Conservation (phyloP, 352 stramenopile genomes). For the Globisporangium spiculum region DNA sequence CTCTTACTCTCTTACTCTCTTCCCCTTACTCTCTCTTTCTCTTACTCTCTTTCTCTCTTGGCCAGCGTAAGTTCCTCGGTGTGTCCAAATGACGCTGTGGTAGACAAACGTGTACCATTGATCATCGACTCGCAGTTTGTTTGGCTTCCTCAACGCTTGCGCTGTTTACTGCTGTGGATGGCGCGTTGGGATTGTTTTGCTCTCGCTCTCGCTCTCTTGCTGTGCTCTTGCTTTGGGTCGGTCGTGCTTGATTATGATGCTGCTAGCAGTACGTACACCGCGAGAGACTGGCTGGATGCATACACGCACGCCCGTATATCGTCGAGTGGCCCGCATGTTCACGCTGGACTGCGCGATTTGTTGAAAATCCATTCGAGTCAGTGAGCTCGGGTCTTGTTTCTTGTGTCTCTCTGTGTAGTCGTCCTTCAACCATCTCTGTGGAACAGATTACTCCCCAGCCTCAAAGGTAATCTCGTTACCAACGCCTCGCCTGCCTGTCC, state of each 20-base stretch:
- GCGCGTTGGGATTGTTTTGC: neutral
- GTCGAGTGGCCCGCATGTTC: neutral
- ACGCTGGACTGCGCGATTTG: neutral
- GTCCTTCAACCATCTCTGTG: neutral
- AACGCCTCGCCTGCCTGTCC: neutral
- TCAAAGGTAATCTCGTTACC: constrained; percentile 5
- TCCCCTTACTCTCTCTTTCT: too few species aligned
- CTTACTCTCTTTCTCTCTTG: neutral
- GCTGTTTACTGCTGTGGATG: neutral
- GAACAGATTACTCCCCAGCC: neutral
- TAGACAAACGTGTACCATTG: neutral
- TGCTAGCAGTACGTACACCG: too few species aligned
- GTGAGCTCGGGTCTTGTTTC: neutral
- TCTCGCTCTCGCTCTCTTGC: neutral
- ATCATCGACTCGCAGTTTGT: neutral
- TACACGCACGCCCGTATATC: neutral
- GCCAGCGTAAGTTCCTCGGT: neutral
- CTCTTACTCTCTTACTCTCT: too few species aligned
- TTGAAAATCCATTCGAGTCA: neutral
- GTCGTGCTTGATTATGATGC: neutral
- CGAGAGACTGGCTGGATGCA: neutral
- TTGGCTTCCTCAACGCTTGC: neutral
- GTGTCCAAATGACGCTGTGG: neutral
- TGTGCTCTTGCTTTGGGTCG: neutral
- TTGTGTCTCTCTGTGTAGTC: neutral